Percentiles rank a stretch among this genome's conserved stretches.
These are phyloP conservation scores for Exophiala dermatitidis DNA, from an alignment of 2,329 filamentous ascomycete species.

Conservation along the genomic window DNA sequence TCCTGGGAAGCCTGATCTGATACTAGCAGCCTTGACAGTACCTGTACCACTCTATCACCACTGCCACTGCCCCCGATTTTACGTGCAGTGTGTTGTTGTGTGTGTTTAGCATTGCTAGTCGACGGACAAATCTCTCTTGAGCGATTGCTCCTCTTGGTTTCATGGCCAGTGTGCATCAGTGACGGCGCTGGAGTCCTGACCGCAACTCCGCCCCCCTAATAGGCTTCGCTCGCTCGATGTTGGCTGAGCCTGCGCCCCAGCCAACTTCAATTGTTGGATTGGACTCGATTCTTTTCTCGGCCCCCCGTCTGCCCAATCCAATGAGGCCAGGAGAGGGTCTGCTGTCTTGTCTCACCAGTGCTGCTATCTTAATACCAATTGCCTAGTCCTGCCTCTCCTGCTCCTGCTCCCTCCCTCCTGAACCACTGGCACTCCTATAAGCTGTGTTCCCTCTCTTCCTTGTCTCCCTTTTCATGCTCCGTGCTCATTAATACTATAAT, in stretches of 20 bases:
- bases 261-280: not conserved
- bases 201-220: constrained; percentile 6
- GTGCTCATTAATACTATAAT: constrained; percentile 4
- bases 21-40: too few species aligned
- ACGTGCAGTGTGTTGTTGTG: not conserved
- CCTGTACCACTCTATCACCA: not conserved
- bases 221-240: not conserved
- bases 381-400: too few species aligned
- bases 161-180: not conserved
- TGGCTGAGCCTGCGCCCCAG: not conserved
- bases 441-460: too few species aligned
- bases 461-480: not conserved
- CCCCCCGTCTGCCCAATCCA: too few species aligned
- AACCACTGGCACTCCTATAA: too few species aligned
- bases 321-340: too few species aligned
- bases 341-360: too few species aligned
- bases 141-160: not conserved
- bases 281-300: too few species aligned
- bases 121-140: constrained; percentile 12
- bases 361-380: too few species aligned
- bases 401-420: too few species aligned
- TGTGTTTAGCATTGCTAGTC: not conserved
- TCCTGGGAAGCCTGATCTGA: too few species aligned
- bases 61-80: not conserved
- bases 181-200: not conserved